These are phyloP conservation scores for Aureobasidium sp. DNA, from an alignment of 2,329 filamentous ascomycete genomes.

Conservation along the genomic window DNA sequence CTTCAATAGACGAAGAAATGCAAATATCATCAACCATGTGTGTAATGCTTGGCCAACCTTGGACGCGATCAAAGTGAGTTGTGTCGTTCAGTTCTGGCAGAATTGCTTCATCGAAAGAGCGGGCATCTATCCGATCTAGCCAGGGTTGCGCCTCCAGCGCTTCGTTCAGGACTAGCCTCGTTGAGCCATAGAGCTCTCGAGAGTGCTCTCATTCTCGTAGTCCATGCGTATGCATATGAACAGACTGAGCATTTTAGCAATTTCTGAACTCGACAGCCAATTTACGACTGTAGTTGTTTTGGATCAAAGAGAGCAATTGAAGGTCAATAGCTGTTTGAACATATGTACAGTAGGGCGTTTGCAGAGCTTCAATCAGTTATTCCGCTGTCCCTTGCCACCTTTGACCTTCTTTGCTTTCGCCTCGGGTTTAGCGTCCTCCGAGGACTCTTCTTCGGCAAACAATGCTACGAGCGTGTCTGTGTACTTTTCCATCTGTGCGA, in stretches of 20 bases:
- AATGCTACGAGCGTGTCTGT: constrained; percentile 53
- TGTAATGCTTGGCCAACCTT: too few species aligned
- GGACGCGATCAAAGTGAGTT: too few species aligned
- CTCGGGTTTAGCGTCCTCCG: constrained; percentile 20
- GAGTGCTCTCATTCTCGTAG: not conserved
- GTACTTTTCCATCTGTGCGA: constrained; percentile 58
- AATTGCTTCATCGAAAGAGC: too few species aligned
- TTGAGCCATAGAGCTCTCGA: not conserved
- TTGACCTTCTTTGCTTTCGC: not conserved
- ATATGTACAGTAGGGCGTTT: not conserved
- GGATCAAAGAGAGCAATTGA: not conserved
- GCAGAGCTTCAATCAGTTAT: not conserved
- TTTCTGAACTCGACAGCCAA: not conserved
- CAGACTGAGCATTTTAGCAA: too few species aligned
- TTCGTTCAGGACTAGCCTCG: not conserved
- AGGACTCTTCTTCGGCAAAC: constrained; percentile 41
- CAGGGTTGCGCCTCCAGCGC: not conserved
- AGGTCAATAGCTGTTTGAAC: not conserved
- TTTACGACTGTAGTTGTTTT: not conserved
- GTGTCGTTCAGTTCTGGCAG: too few species aligned
- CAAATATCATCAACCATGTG: not conserved
- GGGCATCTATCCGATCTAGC: not conserved
- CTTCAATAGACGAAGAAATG: not conserved
- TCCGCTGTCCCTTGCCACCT: constrained; percentile 5
- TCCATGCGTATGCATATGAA: not conserved